These are phyloP conservation scores for Neurospora sp. DNA, from an alignment of 2,329 filamentous ascomycete genomes.

Conservation along the genomic window DNA sequence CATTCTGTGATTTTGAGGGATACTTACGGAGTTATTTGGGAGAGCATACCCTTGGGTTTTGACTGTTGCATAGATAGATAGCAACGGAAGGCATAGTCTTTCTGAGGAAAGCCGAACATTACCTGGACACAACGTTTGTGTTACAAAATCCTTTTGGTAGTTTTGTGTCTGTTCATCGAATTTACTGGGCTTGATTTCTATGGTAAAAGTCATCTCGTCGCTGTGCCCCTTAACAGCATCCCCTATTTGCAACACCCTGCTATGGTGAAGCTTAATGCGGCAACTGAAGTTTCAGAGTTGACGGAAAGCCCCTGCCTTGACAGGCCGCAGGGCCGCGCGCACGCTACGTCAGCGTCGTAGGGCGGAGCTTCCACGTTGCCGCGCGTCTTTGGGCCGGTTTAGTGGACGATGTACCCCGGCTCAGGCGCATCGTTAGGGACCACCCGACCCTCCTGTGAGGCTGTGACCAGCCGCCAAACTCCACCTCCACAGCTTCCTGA, in stretches of 20 bases:
- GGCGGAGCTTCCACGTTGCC: neutral
- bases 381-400: neutral
- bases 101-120: neutral
- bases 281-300: conserved; percentile 2
- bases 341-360: neutral
- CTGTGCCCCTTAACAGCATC: neutral
- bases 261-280: neutral
- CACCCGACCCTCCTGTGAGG: neutral
- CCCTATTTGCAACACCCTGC: neutral
- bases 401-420: neutral
- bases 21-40: neutral
- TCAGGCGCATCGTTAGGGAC: neutral
- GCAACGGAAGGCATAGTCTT: neutral
- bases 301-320: neutral
- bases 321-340: neutral
- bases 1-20: neutral
- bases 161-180: neutral
- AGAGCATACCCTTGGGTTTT: neutral
- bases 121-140: neutral
- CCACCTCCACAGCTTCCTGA: neutral
- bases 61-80: neutral
- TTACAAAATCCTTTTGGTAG: neutral
- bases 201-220: neutral
- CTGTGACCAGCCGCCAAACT: neutral
- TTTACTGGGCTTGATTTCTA: neutral